Percentiles rank a stretch among this genome's conserved stretches.
phyloP scores from a whole-genome alignment of 371 early-diverging fungal species.

The Lichtheimia corymbifera region DNA sequence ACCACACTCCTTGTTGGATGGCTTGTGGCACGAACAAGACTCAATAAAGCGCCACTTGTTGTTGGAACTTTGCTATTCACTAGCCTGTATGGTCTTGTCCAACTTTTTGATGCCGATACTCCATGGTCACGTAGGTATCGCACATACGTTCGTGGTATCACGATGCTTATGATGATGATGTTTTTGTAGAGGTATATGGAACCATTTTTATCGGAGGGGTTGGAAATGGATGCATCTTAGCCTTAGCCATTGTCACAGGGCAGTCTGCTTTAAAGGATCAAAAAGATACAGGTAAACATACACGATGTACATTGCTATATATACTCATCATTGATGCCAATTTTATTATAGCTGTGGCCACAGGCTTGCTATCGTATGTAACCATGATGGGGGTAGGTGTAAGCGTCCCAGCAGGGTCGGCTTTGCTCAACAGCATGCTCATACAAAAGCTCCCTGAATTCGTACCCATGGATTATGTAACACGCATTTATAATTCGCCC shows the following conservation, averaged over 20 bases:
- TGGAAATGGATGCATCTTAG: slow-evolving; percentile 30
- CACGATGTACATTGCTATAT: neutral
- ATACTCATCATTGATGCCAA: neutral
- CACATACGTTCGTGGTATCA: neutral
- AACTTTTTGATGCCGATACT: slow-evolving; percentile 25
- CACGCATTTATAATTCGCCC: slow-evolving; percentile 24
- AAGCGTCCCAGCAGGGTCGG: slow-evolving; percentile 39
- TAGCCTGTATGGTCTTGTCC: slow-evolving; percentile 28
- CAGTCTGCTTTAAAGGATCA: slow-evolving; percentile 33
- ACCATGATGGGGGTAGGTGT: slow-evolving; percentile 46
- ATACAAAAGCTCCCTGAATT: slow-evolving; percentile 18
- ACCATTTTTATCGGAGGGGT: slow-evolving; percentile 33
- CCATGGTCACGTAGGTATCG: slow-evolving; percentile 22
- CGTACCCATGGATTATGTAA: slow-evolving; percentile 28
- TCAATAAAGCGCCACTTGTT: slow-evolving; percentile 44
- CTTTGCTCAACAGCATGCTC: slow-evolving; percentile 35
- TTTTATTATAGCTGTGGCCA: slow-evolving; percentile 37
- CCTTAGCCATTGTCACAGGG: slow-evolving; percentile 36
- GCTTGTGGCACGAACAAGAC: slow-evolving; percentile 42
- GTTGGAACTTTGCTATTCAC: slow-evolving; percentile 41
- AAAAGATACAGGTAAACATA: neutral
- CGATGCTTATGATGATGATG: neutral
- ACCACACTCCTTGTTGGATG: slow-evolving; percentile 36
- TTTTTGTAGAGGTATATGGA: slow-evolving; percentile 29
- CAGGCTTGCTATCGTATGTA: slow-evolving; percentile 37